Percentiles rank a stretch among this genome's conserved stretches.
Conservation (phyloP, 352 stramenopile genomes). For the Pythium pyrilobum region DNA sequence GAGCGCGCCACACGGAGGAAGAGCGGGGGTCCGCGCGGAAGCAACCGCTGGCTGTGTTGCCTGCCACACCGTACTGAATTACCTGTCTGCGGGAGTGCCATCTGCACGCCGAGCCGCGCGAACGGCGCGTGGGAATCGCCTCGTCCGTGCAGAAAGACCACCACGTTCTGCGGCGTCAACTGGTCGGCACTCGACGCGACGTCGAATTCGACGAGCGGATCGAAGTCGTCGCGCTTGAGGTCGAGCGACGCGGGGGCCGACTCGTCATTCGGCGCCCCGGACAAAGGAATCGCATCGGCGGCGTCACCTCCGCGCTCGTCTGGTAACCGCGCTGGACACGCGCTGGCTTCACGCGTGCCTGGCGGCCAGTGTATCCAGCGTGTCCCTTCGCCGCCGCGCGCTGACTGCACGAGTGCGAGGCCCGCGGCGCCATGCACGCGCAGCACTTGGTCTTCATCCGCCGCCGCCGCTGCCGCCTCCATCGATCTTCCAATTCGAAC, state of each 20-base stretch:
- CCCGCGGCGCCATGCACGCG: constrained; percentile 25
- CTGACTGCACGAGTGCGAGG: constrained; percentile 21
- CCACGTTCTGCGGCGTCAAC: constrained; percentile 40
- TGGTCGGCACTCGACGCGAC: constrained; percentile 7
- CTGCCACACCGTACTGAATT: too few species aligned
- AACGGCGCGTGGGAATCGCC: constrained; percentile 56
- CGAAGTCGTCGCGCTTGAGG: constrained; percentile 8
- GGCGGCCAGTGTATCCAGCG: constrained; percentile 24
- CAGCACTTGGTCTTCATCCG: constrained; percentile 17
- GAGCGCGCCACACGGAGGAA: background rate
- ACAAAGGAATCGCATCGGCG: constrained; percentile 3
- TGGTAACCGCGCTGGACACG: background rate
- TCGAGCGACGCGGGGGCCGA: constrained; percentile 10
- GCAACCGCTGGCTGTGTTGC: too few species aligned
- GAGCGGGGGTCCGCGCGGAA: too few species aligned
- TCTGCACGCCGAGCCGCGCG: constrained; percentile 36
- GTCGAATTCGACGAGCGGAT: constrained; percentile 16
- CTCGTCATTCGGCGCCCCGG: background rate
- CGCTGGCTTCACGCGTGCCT: background rate
- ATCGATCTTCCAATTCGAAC: too few species aligned
- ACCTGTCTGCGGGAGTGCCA: constrained; percentile 69
- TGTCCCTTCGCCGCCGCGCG: constrained; percentile 2
- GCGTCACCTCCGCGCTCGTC: background rate
- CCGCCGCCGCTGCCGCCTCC: background rate
- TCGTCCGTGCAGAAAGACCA: constrained; percentile 58